These are phyloP conservation scores for Clitocybe nebularis DNA, from an alignment of 1,284 basidiomycete genomes.

Conservation along the genomic window DNA sequence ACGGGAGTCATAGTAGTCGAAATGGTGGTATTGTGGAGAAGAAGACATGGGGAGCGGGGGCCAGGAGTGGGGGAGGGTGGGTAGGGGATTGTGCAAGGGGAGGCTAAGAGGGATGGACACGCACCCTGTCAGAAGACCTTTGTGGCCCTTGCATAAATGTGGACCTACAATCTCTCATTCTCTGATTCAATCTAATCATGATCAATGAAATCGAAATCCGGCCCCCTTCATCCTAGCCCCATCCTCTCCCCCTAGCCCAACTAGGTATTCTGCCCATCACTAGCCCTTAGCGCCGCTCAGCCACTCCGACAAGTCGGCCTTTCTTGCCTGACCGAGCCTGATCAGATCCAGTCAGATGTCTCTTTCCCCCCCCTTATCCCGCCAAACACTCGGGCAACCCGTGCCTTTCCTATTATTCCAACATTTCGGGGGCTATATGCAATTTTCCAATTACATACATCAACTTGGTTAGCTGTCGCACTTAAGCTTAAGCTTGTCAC, in stretches of 20 bases:
- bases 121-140: slow-evolving; percentile 19
- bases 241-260: background rate
- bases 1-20: background rate
- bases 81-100: slow-evolving; percentile 11
- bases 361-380: too few species aligned
- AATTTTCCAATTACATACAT: too few species aligned
- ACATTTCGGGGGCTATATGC: too few species aligned
- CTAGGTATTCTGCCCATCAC: too few species aligned
- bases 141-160: slow-evolving; percentile 11
- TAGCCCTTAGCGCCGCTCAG: too few species aligned
- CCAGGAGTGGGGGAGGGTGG: background rate
- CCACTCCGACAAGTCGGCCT: background rate
- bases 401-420: too few species aligned
- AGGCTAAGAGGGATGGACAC: slow-evolving; percentile 12
- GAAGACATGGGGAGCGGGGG: slow-evolving; percentile 1
- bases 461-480: too few species aligned
- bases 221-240: background rate
- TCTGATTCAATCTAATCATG: slow-evolving; percentile 13
- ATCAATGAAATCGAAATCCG: slow-evolving; percentile 11
- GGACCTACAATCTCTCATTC: slow-evolving; percentile 11
- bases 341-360: too few species aligned
- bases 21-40: slow-evolving; percentile 3
- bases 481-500: too few species aligned
- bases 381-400: too few species aligned
- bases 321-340: background rate